Evolutionary conservation across 2,329 filamentous ascomycete species (phyloP), one percentile per base, ranked within the genome.

Genomic region (Corynespora cassiicola): DNA sequence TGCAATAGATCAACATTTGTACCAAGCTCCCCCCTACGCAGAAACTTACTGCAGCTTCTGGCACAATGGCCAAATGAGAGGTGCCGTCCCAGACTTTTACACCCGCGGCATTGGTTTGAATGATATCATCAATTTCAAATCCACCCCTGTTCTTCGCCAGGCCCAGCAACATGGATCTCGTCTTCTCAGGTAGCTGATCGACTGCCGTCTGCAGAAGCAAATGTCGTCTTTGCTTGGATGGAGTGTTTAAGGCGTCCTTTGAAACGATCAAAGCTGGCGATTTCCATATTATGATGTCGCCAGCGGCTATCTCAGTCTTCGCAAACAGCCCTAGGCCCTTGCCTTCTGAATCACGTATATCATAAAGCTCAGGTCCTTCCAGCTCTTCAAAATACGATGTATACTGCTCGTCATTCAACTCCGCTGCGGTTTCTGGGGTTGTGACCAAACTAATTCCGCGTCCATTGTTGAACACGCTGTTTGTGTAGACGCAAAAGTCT

Each of bases 371-470:
- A 24, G 8, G 24, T 39, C 8, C 36, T 39, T 23, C 35, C 39
- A 32, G 42, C 12, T 22, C 50, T 43, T 24, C 45, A 39, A 39
- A 54, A 27, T 32, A 44, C 29, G 44, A 36, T 6, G 37, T 42
- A 32, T 47, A 58, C 2, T 42, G 42, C 15, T 54, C 53, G 14
- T 32, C 39, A 0, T 44, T 48, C 6, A 62, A 39, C 11, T 42
- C 52, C 5, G 54, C 47, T 4, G 57, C 58, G 2, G 55, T 41
- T 11, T 61, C 55, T 2, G 61, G 59, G 1, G 39, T 58, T 0
- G 56, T 58, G 11, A 66, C 44, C n/a, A 66, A 43, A 33, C 54
- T 59, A 21, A 66, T 50, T 15, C 62, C 62, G 3, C 62, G 56
- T 8, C 52, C 56, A 14, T 45, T 45, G 21, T 54, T 54, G 41